Percentiles rank a stretch among this genome's conserved stretches.
Conservation (phyloP, 202 grass and related monocot genomes). For the Brachypodium distachyon region DNA sequence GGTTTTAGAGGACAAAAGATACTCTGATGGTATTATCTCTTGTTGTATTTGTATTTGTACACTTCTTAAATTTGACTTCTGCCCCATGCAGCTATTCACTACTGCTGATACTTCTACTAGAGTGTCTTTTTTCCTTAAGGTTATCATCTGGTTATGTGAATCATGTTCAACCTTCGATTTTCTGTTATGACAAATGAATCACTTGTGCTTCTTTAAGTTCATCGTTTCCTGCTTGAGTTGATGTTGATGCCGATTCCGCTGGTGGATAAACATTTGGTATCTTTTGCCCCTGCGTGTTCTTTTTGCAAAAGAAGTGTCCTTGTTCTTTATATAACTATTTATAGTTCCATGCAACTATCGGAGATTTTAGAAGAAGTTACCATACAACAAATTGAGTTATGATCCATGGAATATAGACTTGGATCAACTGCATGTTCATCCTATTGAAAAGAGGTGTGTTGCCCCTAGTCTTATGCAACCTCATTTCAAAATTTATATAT, state of each 20-base stretch:
- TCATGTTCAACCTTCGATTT: not conserved
- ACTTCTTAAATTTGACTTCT: slow-evolving; percentile 8
- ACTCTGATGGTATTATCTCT: not conserved
- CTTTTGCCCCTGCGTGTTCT: not conserved
- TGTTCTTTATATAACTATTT: not conserved
- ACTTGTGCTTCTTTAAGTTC: not conserved
- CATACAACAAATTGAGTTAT: not conserved
- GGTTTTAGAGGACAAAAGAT: not conserved
- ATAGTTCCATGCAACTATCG: not conserved
- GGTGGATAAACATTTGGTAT: not conserved
- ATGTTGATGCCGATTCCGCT: not conserved
- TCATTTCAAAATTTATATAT: not conserved
- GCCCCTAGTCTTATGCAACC: not conserved
- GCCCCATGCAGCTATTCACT: not conserved
- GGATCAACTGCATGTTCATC: not conserved
- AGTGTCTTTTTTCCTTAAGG: not conserved
- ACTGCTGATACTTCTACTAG: slow-evolving; percentile 2
- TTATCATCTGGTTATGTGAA: not conserved
- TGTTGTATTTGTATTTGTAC: slow-evolving; percentile 36
- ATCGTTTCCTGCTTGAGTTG: not conserved
- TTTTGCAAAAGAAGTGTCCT: not conserved
- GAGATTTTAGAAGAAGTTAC: not conserved
- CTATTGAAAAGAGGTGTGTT: not conserved
- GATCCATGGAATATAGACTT: not conserved
- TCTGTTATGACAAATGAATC: slow-evolving; percentile 9